A percentile compares a stretch with the other conserved stretches of the same genome.
phyloP scores from a whole-genome alignment of 2,329 filamentous ascomycete genomes.

The Periconia macrospinosa region DNA sequence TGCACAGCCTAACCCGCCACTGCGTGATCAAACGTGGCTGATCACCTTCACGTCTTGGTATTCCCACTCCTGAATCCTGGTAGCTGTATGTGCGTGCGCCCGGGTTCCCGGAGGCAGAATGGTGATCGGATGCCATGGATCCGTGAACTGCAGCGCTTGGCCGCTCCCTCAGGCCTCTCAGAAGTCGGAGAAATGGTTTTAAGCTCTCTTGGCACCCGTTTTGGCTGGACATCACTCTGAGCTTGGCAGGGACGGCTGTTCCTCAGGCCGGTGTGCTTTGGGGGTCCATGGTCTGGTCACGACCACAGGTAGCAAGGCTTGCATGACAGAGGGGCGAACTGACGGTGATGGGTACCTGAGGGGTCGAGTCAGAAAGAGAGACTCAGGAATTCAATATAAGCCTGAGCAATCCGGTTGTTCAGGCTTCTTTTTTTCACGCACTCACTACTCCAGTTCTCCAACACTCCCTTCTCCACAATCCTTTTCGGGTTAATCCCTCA shows the following conservation, averaged over 20 bases:
- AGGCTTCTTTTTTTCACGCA: conserved; percentile 17
- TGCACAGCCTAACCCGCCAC: background rate
- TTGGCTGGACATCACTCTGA: conserved; percentile 17
- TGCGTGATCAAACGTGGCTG: background rate
- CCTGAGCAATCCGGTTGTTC: conserved; percentile 17
- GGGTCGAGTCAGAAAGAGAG: background rate
- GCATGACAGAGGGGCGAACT: conserved; percentile 1
- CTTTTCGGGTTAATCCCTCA: conserved; percentile 16
- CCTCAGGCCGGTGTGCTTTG: conserved; percentile 15
- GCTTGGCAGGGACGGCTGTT: conserved; percentile 22
- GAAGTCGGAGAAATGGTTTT: conserved; percentile 5
- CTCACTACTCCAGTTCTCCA: conserved; percentile 15
- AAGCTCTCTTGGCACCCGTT: conserved; percentile 32
- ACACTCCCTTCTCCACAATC: conserved; percentile 9
- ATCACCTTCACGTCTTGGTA: background rate
- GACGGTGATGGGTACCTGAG: background rate
- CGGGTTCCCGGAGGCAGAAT: background rate
- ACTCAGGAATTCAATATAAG: conserved; percentile 27
- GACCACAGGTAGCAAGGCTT: conserved; percentile 4
- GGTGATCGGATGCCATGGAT: background rate
- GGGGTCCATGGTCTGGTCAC: conserved; percentile 18
- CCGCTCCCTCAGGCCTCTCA: conserved; percentile 9
- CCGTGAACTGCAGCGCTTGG: background rate
- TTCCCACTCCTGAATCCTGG: background rate
- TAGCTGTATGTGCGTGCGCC: background rate